Base-by-base conservation (phyloP, 805 yeast genomes). In the Peterozyma toletana region DNA sequence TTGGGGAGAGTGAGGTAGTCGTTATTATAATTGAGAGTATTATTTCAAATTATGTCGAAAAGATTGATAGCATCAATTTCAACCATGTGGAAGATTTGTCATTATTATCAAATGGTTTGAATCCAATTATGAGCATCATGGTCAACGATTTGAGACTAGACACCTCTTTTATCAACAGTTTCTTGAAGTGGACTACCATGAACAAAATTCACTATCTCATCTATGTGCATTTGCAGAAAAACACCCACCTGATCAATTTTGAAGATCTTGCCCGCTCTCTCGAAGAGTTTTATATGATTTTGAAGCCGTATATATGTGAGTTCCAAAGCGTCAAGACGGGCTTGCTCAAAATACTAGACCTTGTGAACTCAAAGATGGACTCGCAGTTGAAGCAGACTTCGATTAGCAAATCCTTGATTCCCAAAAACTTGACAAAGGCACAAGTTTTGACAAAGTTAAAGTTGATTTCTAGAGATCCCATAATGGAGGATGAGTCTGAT, bases 1-100 rank as follows among this genome's bases (percentile, higher is more conserved):
- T 58, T 21, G 66, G 64, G 6, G 55, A 53, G 5, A 47, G 46
- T 4, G 46, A 49, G 11, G 52, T 53, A 30, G 43, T 48, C 2
- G 38, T 44, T 9, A 36, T 51, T 15, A 41, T 66, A 5, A 51
- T 48, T 13, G 38, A 45, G 18, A 64, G 71, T 3, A 66, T 85
- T 0, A 77, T 81, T 50, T 72, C 66, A 47, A 85, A 81, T 41
- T 81, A 81, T 29, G 73, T 86, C 0, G 71, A 66, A 40, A 21
- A 21, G 7, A 21, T 21, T 21, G 27, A 21, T 21, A 21, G 27
- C 7, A 21, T 21, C 27, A 7, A 21, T 21, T 7, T 21, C 27
- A 21, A 7, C 27, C 4, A 21, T 21, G 27, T 7, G 27, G 27
- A 21, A 21, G 27, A 21, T 21, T 21, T 21, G 27, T 21, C 27